Percentiles rank a stretch among this genome's conserved stretches.
Conservation (phyloP, 176 grass and related monocot genomes). For the Juncus inflexus region DNA sequence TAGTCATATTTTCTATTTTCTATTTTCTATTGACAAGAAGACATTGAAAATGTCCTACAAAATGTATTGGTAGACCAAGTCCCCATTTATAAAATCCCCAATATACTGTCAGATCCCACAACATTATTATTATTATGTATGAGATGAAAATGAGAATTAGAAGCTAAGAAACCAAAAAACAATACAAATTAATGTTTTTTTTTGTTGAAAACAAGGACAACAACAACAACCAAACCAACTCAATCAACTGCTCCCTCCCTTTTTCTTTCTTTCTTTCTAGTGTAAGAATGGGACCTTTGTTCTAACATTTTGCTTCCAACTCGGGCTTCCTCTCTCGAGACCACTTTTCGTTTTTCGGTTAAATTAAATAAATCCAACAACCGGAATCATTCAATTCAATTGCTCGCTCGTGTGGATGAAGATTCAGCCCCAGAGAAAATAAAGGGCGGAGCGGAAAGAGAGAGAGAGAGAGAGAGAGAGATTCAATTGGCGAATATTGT, state of each 20-base stretch:
- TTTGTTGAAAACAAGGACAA: not conserved
- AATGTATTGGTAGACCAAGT: not conserved
- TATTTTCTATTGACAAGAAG: too few species aligned
- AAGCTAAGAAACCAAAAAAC: constrained; percentile 16
- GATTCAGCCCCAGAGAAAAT: constrained; percentile 12
- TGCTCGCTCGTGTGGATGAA: constrained; percentile 21
- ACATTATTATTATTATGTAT: constrained; percentile 4
- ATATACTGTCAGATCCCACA: not conserved
- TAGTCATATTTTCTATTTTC: too few species aligned
- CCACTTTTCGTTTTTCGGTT: constrained; percentile 4
- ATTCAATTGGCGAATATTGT: constrained; percentile 13
- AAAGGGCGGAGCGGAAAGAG: not conserved
- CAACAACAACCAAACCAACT: constrained; percentile 19
- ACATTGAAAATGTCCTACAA: too few species aligned
- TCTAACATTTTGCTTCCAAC: constrained; percentile 29
- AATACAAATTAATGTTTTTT: not conserved
- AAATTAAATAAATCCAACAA: constrained; percentile 22
- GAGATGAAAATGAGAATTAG: constrained; percentile 1
- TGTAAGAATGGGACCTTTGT: constrained; percentile 22
- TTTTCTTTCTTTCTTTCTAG: not conserved
- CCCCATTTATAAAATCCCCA: too few species aligned
- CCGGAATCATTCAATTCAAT: not conserved
- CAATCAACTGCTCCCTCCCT: too few species aligned
- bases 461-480: too few species aligned
- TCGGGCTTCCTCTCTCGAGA: constrained; percentile 19